A percentile compares a stretch with the other conserved stretches of the same genome.
Conservation (phyloP, 2,329 filamentous ascomycete species). For the Aspergillus amoenus region DNA sequence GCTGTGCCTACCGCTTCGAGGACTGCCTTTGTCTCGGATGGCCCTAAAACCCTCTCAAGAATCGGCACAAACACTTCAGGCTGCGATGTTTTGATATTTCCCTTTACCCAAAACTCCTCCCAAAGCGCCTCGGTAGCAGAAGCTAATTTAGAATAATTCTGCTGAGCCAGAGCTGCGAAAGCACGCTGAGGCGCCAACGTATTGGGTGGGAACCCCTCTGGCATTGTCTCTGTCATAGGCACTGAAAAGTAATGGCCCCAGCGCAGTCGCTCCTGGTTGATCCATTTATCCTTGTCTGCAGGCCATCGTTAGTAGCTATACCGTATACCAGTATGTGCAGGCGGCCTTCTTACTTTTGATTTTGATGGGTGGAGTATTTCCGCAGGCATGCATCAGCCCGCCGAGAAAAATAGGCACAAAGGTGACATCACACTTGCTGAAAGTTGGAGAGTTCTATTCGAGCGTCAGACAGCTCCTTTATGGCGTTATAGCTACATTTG, state of each 20-base stretch:
- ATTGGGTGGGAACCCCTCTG: slow-evolving; percentile 54
- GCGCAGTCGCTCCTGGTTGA: slow-evolving; percentile 53
- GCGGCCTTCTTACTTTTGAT: slow-evolving; percentile 52
- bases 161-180: slow-evolving; percentile 48
- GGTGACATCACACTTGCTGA: slow-evolving; percentile 54
- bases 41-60: slow-evolving; percentile 48
- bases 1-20: slow-evolving; percentile 39
- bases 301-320: not conserved
- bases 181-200: slow-evolving; percentile 55
- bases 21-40: slow-evolving; percentile 43
- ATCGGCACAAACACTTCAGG: slow-evolving; percentile 46
- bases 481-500: not conserved
- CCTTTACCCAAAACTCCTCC: slow-evolving; percentile 53
- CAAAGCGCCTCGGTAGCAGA: slow-evolving; percentile 49
- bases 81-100: slow-evolving; percentile 44
- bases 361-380: slow-evolving; percentile 54
- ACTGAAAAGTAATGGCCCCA: slow-evolving; percentile 56
- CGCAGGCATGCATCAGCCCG: slow-evolving; percentile 58
- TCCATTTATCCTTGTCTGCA: slow-evolving; percentile 61
- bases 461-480: not conserved
- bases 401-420: slow-evolving; percentile 62
- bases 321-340: not conserved
- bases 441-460: slow-evolving; percentile 54
- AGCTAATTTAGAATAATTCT: slow-evolving; percentile 43
- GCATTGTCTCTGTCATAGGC: slow-evolving; percentile 48